Base-by-base conservation (phyloP, 2,329 filamentous ascomycete species). In the Hymenoscyphus linearis region DNA sequence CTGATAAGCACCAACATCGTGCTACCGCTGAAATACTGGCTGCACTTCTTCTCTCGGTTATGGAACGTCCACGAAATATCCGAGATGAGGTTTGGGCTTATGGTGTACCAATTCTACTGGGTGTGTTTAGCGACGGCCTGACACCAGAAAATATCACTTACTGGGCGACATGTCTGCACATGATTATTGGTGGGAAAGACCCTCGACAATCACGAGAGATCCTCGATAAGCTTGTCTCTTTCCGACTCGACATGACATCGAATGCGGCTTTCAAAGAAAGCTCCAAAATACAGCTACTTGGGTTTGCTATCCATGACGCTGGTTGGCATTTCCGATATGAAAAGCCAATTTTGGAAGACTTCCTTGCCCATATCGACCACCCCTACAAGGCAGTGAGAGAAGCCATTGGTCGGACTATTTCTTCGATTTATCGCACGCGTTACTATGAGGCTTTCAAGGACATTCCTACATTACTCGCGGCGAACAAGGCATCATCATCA, bases 241-340 rank as follows among this genome's bases (percentile, higher is more conserved):
- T 98, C 83, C 85, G 91, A 34, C 81, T 99, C 10, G 95, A 99
- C 73, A 93, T 98, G 88, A 81, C 85, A 5, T 97, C 93, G 0
- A 97, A 98, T 72, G 95, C 96, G 3, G 95, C 95, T 0, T 99
- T 99, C 82, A 99, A 99, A 74, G 96, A 99, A 74, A 96, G 93
- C 60, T 96, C 93, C 31, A 97, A 98, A 78, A 91, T 99, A 16
- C 88, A 95, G 66, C 79, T 99, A 34, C 80, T 99, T 18, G 91
- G 97, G 68, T 91, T 96, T 67, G 84, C 90, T 64, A 89, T 99
- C 62, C 86, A 87, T 52, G 92, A 96, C 69, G 85, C 87, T 37
- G 95, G 95, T 1, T 99, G 96, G 95, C 95, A 99, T 74, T 99
- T 97, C 80, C 91, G 91, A 65, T 80, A 91, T 12, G 91, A 96